Evolutionary conservation across 345 rosid species (phyloP).

Genomic region (Barbarea vulgaris): DNA sequence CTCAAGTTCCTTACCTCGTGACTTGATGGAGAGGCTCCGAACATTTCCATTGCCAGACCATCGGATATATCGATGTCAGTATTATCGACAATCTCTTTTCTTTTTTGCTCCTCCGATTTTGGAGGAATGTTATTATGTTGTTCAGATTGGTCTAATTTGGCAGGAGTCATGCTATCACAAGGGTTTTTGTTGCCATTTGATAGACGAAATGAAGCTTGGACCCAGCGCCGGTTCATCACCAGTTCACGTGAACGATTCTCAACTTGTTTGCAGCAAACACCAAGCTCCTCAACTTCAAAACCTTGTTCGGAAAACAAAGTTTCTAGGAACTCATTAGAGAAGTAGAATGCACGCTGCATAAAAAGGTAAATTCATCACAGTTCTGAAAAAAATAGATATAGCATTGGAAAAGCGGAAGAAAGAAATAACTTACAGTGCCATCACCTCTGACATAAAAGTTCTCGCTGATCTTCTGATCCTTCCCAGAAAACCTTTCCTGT

Average conservation of each 20-base stretch:
- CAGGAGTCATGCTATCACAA: slow-evolving; percentile 32
- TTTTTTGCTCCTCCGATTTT: slow-evolving; percentile 29
- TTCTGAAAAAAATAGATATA: slow-evolving; percentile 5
- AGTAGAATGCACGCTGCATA: slow-evolving; percentile 88
- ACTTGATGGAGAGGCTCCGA: slow-evolving; percentile 58
- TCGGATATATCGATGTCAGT: slow-evolving; percentile 75
- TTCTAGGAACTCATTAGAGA: slow-evolving; percentile 74
- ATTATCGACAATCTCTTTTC: slow-evolving; percentile 33
- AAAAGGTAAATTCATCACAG: slow-evolving; percentile 7
- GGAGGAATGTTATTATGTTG: slow-evolving; percentile 33
- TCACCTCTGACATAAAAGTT: slow-evolving; percentile 93
- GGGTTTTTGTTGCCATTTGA: slow-evolving; percentile 38
- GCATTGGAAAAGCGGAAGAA: neutral
- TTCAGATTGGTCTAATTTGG: slow-evolving; percentile 35
- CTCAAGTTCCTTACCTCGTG: slow-evolving; percentile 58
- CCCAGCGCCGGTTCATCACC: slow-evolving; percentile 94
- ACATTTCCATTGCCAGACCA: slow-evolving; percentile 78
- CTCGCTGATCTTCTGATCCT: slow-evolving; percentile 86
- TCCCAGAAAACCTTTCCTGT: slow-evolving; percentile 85
- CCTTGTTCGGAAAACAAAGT: slow-evolving; percentile 68
- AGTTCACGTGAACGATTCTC: slow-evolving; percentile 86
- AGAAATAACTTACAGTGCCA: slow-evolving; percentile 78
- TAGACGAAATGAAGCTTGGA: slow-evolving; percentile 74
- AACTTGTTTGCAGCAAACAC: slow-evolving; percentile 85
- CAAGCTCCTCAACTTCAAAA: slow-evolving; percentile 72